Percentiles rank a stretch among this genome's conserved stretches.
Conservation (phyloP, 148 eudicot genomes). For the Rhododendron ferrugineum region DNA sequence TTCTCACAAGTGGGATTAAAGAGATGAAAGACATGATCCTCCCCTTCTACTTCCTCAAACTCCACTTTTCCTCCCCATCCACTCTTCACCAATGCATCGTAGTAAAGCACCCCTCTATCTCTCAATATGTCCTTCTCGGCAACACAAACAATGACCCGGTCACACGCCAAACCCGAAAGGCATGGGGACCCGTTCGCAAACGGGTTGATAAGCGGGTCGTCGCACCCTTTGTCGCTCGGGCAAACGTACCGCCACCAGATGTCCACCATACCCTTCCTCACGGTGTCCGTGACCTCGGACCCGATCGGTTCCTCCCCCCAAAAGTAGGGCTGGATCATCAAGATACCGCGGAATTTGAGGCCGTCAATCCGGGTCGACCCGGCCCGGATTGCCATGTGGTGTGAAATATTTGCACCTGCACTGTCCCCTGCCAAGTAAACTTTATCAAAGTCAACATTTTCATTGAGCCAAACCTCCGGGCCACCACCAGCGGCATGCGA, state of each 20-base stretch:
- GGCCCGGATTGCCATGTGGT: slow-evolving; percentile 21
- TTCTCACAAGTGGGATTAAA: slow-evolving; percentile 28
- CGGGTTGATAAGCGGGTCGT: slow-evolving; percentile 39
- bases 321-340: slow-evolving; percentile 34
- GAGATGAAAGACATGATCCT: slow-evolving; percentile 42
- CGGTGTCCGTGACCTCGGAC: slow-evolving; percentile 21
- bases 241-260: slow-evolving; percentile 38
- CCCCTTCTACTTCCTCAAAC: slow-evolving; percentile 20
- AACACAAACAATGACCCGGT: slow-evolving; percentile 26
- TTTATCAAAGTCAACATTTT: slow-evolving; percentile 19
- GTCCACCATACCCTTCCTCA: slow-evolving; percentile 33
- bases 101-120: slow-evolving; percentile 30
- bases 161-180: slow-evolving; percentile 9
- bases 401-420: slow-evolving; percentile 38
- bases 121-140: slow-evolving; percentile 32
- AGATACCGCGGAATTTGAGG: slow-evolving; percentile 20
- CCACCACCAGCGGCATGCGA: slow-evolving; percentile 21
- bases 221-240: slow-evolving; percentile 27
- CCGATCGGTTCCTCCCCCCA: slow-evolving; percentile 37
- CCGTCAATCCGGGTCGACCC: neutral
- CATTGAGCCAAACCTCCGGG: slow-evolving; percentile 27
- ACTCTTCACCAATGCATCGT: slow-evolving; percentile 25
- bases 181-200: slow-evolving; percentile 19
- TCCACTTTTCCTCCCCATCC: slow-evolving; percentile 22
- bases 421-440: slow-evolving; percentile 38